Evolutionary conservation across 192 early-diverging fungal genomes (phyloP).

Genomic region (Kappamyces sp.): DNA sequence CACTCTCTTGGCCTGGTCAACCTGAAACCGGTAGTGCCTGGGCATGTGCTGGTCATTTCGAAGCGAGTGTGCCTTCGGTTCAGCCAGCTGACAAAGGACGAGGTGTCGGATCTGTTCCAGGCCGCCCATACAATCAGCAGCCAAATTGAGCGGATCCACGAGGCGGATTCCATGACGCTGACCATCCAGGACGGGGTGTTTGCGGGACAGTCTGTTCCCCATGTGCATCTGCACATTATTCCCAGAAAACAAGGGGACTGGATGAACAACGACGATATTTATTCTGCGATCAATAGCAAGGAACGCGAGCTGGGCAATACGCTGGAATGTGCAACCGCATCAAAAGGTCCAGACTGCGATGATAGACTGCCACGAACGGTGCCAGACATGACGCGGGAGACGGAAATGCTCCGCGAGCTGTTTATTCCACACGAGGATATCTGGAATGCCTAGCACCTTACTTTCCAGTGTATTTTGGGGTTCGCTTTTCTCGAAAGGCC

Average conservation of each 20-base stretch:
- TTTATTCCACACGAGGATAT: constrained; percentile 39
- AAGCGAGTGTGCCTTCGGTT: constrained; percentile 65
- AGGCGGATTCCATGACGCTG: constrained; percentile 67
- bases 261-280: constrained; percentile 83
- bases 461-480: constrained; percentile 70
- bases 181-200: constrained; percentile 74
- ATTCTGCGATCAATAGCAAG: constrained; percentile 63
- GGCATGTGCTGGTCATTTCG: constrained; percentile 77
- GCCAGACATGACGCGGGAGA: constrained; percentile 77
- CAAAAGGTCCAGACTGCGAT: constrained; percentile 48
- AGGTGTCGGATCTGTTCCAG: constrained; percentile 76
- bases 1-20: constrained; percentile 81
- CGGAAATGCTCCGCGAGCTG: constrained; percentile 35
- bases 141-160: constrained; percentile 67
- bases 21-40: constrained; percentile 85
- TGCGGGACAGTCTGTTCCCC: constrained; percentile 79
- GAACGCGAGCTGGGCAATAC: constrained; percentile 29
- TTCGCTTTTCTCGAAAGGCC: constrained; percentile 79
- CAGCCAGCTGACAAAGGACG: constrained; percentile 69
- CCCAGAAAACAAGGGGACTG: constrained; percentile 76
- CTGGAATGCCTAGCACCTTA: constrained; percentile 34
- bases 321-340: constrained; percentile 21
- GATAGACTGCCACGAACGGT: constrained; percentile 62
- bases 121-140: constrained; percentile 70
- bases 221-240: constrained; percentile 89